These are phyloP conservation scores for Vigna radiata DNA, from an alignment of 306 rosid species.

Conservation along the genomic window DNA sequence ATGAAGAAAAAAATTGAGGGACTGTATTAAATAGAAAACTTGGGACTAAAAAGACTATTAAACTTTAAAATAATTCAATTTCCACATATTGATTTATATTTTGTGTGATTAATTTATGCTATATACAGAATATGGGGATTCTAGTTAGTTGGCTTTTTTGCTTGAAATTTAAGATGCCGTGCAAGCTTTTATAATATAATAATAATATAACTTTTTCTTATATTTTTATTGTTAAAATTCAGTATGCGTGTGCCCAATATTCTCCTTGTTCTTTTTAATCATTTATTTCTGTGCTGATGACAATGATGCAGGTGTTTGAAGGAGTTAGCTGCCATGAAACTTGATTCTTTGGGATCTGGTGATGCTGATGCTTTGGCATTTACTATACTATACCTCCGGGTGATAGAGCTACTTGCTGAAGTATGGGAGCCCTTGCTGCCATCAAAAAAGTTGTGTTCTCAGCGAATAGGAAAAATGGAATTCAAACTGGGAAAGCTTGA, in stretches of 20 bases:
- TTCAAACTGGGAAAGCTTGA: constrained; percentile 68
- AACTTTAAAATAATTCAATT: not conserved
- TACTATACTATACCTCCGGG: constrained; percentile 60
- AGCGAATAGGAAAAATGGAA: constrained; percentile 50
- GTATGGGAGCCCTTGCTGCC: constrained; percentile 66
- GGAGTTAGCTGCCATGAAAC: constrained; percentile 53
- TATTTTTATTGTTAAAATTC: constrained; percentile 27
- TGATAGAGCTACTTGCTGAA: constrained; percentile 58
- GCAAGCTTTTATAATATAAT: constrained; percentile 3
- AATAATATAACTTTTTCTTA: not conserved
- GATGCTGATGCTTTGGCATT: constrained; percentile 57
- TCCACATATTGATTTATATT: constrained; percentile 8
- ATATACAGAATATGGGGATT: constrained; percentile 15
- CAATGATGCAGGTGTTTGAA: constrained; percentile 66
- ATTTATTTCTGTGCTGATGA: constrained; percentile 17
- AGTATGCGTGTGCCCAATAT: constrained; percentile 10
- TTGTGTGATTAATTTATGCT: not conserved
- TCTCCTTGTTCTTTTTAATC: not conserved
- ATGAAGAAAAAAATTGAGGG: too few relatives aligned
- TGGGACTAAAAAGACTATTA: too few relatives aligned
- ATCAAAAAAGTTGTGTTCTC: constrained; percentile 34
- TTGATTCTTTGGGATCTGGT: constrained; percentile 44
- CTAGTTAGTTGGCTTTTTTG: constrained; percentile 27
- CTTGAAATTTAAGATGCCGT: constrained; percentile 21
- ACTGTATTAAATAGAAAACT: too few relatives aligned